Conservation (phyloP, 116 monocot species). For the Phalaenopsis hybrid region DNA sequence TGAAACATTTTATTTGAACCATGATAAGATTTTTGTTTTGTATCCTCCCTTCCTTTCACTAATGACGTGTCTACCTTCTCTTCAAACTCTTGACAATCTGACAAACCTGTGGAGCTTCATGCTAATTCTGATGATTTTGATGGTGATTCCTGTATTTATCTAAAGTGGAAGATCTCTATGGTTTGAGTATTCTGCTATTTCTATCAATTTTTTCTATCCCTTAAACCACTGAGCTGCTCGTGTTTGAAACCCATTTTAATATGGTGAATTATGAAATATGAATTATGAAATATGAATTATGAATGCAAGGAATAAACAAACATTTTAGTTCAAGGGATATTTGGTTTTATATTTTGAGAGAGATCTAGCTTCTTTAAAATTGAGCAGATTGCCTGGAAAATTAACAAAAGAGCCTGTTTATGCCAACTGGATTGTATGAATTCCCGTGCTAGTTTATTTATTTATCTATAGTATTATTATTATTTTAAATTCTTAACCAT, state of each 20-base stretch:
- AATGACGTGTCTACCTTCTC: background rate
- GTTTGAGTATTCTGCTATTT: background rate
- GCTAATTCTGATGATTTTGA: background rate
- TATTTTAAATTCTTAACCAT: no score
- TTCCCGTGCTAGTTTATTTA: no score
- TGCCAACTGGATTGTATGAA: background rate
- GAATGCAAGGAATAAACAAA: background rate
- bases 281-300: background rate
- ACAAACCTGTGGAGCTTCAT: background rate
- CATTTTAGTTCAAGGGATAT: background rate
- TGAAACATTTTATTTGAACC: background rate
- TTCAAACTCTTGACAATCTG: background rate
- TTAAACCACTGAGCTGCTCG: background rate
- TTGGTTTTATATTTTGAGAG: background rate
- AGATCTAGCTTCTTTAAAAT: background rate
- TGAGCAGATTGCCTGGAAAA: background rate
- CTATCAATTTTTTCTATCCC: background rate
- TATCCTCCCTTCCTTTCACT: background rate
- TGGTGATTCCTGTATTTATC: background rate
- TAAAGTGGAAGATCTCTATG: background rate
- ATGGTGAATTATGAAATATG: background rate
- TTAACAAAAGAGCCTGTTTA: background rate
- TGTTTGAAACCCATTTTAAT: background rate
- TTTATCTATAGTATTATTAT: no score
- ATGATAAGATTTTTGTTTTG: background rate